Base-by-base conservation (phyloP, 2,329 filamentous ascomycete genomes). In the Fusarium avenaceum region DNA sequence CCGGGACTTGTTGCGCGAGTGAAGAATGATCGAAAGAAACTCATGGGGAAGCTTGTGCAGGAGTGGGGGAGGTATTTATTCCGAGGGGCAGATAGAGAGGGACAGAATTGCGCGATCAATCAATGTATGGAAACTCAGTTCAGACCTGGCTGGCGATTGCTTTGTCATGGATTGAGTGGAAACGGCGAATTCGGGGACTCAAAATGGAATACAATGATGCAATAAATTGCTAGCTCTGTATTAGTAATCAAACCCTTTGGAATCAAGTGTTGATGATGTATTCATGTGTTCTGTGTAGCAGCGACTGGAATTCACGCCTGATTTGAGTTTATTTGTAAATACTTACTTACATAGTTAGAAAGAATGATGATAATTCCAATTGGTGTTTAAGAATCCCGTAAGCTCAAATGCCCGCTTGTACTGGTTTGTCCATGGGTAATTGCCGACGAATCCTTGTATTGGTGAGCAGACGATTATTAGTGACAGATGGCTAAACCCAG, bases 1-100 rank as follows among this genome's bases (percentile, higher is more conserved):
- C 87, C 85, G 73, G 91, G 85, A 79, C 86, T 83, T 77, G 83
- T 78, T 54, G 85, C 80, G 74, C 85, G 83, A 74, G 83, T 83
- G 80, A 97, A 96, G 78, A 96, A 85, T 77, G 87, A 85, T 76
- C 89, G 87, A 76, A 92, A 82, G 80, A 95, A 85, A 83, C 89
- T 92, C 85, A 88, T 88, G 67, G 62, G 63, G 52, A 57, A 66
- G 43, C 57, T 58, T 43, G 35, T 61, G 28, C 32, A 62, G 46
- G 42, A 35, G 57, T 60, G 42, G 52, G 58, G 52, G 44, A 62
- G 70, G 58, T 65, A 71, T 68, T 71, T 71, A 70, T 69, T 33
- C 47, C 46, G 65, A 42, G 7, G 17, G 57, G 35, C 28, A 44
- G 39, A 61, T 30, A 51, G 48, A 51, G 45, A 51, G 54, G 47